These are phyloP conservation scores for Phytopythium oedochilum DNA, from an alignment of 352 stramenopile genomes.

Conservation along the genomic window DNA sequence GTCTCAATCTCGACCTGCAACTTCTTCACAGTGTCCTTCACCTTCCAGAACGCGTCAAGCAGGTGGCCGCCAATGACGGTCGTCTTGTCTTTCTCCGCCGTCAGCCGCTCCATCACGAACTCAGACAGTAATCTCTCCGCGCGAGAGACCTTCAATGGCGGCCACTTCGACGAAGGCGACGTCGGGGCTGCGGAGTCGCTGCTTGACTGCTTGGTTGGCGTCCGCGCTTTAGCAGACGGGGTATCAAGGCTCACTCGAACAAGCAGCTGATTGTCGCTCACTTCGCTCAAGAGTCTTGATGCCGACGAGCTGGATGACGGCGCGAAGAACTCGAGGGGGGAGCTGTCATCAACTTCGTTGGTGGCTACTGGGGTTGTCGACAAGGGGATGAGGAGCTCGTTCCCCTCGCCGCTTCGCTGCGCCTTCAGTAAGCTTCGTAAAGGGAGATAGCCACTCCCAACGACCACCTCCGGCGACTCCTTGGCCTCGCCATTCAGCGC, in stretches of 20 bases:
- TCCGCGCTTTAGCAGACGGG: slow-evolving; percentile 4
- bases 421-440: slow-evolving; percentile 37
- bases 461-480: slow-evolving; percentile 57
- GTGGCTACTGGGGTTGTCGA: slow-evolving; percentile 8
- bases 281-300: slow-evolving; percentile 10
- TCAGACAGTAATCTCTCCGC: slow-evolving; percentile 64
- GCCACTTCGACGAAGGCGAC: background rate
- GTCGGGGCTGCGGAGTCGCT: background rate
- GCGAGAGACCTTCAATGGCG: slow-evolving; percentile 21
- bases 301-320: background rate
- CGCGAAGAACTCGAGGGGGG: slow-evolving; percentile 2
- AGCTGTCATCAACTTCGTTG: background rate
- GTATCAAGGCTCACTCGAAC: slow-evolving; percentile 49
- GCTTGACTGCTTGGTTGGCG: background rate
- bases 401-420: slow-evolving; percentile 16
- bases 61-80: slow-evolving; percentile 63
- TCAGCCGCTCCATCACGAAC: slow-evolving; percentile 60
- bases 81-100: slow-evolving; percentile 58
- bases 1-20: slow-evolving; percentile 73
- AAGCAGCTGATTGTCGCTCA: slow-evolving; percentile 34
- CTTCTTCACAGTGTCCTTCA: slow-evolving; percentile 76
- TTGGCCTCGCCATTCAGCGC: slow-evolving; percentile 66
- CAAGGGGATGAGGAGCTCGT: slow-evolving; percentile 34
- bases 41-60: slow-evolving; percentile 78
- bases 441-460: slow-evolving; percentile 44